Conservation (phyloP, 208 protist species). For the Wallacemonas rigidus region DNA sequence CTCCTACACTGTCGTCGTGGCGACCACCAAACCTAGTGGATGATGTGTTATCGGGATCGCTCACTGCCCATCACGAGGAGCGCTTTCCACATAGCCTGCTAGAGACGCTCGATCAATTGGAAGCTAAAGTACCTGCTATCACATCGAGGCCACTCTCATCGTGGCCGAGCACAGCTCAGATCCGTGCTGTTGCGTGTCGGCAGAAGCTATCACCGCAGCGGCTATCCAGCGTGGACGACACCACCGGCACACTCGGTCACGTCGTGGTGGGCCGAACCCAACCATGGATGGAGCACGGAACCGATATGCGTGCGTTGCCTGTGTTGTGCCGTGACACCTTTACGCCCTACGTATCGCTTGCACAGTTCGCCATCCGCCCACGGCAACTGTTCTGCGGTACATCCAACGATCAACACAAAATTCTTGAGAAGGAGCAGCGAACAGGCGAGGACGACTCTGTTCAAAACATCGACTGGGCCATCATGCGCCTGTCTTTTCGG, state of each 20-base stretch:
- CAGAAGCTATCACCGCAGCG: neutral
- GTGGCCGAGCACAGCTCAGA: neutral
- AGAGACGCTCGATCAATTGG: neutral
- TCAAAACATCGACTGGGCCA: constrained; percentile 42
- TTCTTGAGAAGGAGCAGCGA: constrained; percentile 18
- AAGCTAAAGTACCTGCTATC: neutral
- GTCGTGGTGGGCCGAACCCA: constrained; percentile 2
- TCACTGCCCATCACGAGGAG: neutral
- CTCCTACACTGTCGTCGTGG: neutral
- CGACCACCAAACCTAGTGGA: neutral
- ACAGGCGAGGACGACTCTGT: neutral
- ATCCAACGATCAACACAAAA: constrained; percentile 28
- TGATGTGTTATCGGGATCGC: neutral
- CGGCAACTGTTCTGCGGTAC: constrained; percentile 39
- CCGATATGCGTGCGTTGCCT: neutral
- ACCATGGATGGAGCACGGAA: constrained; percentile 19
- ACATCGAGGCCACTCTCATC: neutral
- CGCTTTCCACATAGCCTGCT: neutral
- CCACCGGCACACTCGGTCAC: neutral
- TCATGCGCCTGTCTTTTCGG: constrained; percentile 42
- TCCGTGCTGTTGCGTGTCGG: neutral
- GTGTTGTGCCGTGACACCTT: constrained; percentile 20
- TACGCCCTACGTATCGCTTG: constrained; percentile 34
- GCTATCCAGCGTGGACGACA: too few species aligned
- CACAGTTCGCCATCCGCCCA: constrained; percentile 39